Percentiles rank a stretch among this genome's conserved stretches.
phyloP scores from a whole-genome alignment of 192 early-diverging fungal genomes.

The Backusella macrospora region DNA sequence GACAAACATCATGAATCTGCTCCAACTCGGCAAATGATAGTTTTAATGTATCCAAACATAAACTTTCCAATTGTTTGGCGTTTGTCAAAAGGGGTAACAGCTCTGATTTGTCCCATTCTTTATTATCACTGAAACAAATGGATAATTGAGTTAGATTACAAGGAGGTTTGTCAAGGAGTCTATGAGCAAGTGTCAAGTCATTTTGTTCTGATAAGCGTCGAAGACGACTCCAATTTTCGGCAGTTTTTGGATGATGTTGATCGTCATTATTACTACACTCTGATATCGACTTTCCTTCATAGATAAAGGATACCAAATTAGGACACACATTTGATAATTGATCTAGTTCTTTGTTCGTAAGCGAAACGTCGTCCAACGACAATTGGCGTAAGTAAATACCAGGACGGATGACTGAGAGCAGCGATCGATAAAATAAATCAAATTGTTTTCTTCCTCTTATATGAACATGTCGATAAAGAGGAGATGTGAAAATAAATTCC shows the following conservation, averaged over 20 bases:
- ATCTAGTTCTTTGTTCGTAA: background rate
- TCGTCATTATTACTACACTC: too few species aligned
- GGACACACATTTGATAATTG: background rate
- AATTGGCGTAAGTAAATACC: background rate
- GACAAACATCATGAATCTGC: background rate
- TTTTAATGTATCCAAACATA: background rate
- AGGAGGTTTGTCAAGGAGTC: background rate
- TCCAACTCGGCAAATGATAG: background rate
- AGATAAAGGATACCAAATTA: background rate
- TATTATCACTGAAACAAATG: background rate
- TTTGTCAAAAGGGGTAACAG: background rate
- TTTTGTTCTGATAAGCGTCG: conserved; percentile 5
- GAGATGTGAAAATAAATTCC: background rate
- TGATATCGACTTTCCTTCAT: background rate
- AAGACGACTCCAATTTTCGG: background rate
- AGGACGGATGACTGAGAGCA: background rate
- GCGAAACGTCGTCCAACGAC: background rate
- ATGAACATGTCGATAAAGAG: background rate
- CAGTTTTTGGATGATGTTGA: background rate
- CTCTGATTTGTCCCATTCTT: background rate
- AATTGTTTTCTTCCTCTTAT: conserved; percentile 2
- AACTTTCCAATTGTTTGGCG: background rate
- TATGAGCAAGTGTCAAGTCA: background rate
- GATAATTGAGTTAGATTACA: background rate
- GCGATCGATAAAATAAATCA: background rate